Evolutionary conservation across 2,329 filamentous ascomycete species (phyloP), one percentile per base, ranked within the genome.

Genomic region (Xylogone sp.): DNA sequence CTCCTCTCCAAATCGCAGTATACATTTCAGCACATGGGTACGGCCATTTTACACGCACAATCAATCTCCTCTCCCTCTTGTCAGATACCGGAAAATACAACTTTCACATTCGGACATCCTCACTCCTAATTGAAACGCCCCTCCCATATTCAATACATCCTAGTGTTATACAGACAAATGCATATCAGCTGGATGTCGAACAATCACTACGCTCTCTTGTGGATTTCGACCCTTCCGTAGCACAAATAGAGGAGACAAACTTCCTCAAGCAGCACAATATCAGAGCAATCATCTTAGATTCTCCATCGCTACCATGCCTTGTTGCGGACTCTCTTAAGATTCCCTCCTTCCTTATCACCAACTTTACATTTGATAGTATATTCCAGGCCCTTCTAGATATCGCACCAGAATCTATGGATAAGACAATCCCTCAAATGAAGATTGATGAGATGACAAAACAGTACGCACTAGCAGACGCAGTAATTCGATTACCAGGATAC

Each of bases 1-100:
- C 52, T 46, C 53, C 53, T 55, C 49, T 56, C 46, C 57, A 54
- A 45, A 54, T 54, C 46, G 48, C 48, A 46, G 51, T 56, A 16
- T 51, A 52, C 19, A 48, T 53, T 22, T 49, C 49, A 9, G 45
- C 46, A 27, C 45, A 51, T 50, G 52, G 44, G 42, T 52, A 46
- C 20, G 48, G 49, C 13, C 48, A 53, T 22, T 22, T 71, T 67
- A 45, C 67, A 50, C 19, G 72, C 70, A 65, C 74, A 72, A 20
- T 63, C 65, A 21, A 64, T 60, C 53, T 75, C 69, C 16, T 62
- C 59, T 6, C 67, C 66, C 43, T 56, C 47, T 13, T 57, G 59
- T 51, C 59, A 43, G n/a, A 45, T 3, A 46, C 8, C 24, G 59
- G 58, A 42, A 55, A 53, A 18, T 52, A 52, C 50, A 48, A 31